Evolutionary conservation across 495 filamentous ascomycete genomes (phyloP).

Genomic region (Bathelium albidoporum): DNA sequence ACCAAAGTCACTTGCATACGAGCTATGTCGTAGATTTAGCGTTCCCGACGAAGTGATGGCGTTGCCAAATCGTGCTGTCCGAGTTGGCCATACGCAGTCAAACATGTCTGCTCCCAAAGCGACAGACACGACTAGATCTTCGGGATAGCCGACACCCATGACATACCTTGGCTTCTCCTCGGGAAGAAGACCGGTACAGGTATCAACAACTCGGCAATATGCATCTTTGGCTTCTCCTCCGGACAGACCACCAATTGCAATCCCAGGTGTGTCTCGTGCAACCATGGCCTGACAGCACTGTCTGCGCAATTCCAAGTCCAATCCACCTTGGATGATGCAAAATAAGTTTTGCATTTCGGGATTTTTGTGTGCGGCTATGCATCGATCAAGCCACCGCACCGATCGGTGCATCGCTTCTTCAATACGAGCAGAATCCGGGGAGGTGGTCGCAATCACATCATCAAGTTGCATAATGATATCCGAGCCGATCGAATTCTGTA

Average conservation of each 20-base stretch:
- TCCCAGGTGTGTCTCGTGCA: slow-evolving; percentile 80
- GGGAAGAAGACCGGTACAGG: slow-evolving; percentile 75
- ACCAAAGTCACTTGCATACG: slow-evolving; percentile 65
- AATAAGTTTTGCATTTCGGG: slow-evolving; percentile 87
- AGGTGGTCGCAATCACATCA: slow-evolving; percentile 92
- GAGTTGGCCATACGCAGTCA: slow-evolving; percentile 97
- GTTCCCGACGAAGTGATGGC: slow-evolving; percentile 74
- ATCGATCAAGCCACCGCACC: slow-evolving; percentile 97
- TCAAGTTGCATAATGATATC: slow-evolving; percentile 99
- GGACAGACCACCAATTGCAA: slow-evolving; percentile 89
- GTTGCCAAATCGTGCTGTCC: slow-evolving; percentile 91
- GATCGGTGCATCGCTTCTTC: slow-evolving; percentile 90
- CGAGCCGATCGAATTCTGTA: slow-evolving; percentile 94
- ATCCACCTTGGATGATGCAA: slow-evolving; percentile 93
- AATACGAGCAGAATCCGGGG: slow-evolving; percentile 76
- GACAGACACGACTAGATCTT: slow-evolving; percentile 83
- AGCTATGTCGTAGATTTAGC: slow-evolving; percentile 70
- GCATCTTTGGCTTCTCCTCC: slow-evolving; percentile 68
- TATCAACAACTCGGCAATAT: slow-evolving; percentile 57
- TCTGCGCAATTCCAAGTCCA: slow-evolving; percentile 79
- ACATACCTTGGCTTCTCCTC: slow-evolving; percentile 92
- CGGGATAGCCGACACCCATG: slow-evolving; percentile 96
- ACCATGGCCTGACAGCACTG: slow-evolving; percentile 88
- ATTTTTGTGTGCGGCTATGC: slow-evolving; percentile 82
- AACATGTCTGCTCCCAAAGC: slow-evolving; percentile 98